Percentiles rank a stretch among this genome's conserved stretches.
These are phyloP conservation scores for Tritrichomonas musculus DNA, from an alignment of 208 protist genomes.

Conservation along the genomic window DNA sequence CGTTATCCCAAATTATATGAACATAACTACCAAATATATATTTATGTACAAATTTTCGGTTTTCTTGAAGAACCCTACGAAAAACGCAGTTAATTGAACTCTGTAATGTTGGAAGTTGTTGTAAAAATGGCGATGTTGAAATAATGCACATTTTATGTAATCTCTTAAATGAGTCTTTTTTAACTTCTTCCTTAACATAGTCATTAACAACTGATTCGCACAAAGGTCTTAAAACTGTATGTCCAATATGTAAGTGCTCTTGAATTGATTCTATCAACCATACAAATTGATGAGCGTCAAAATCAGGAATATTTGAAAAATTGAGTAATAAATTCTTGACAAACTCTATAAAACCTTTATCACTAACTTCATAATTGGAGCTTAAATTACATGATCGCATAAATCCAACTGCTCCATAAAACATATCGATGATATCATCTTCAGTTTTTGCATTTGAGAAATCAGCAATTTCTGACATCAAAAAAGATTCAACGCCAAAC, in stretches of 20 bases:
- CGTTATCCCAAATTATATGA: neutral
- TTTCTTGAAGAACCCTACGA: neutral
- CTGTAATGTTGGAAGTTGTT: neutral
- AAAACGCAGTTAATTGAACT: neutral
- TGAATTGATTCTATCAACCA: neutral
- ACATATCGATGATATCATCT: neutral
- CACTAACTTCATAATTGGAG: neutral
- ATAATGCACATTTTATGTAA: neutral
- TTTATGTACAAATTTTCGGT: neutral
- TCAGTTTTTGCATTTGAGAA: neutral
- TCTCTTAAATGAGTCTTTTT: neutral
- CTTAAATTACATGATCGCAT: neutral
- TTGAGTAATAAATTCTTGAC: neutral
- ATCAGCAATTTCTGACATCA: neutral
- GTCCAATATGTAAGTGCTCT: neutral
- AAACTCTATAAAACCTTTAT: neutral
- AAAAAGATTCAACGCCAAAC: neutral
- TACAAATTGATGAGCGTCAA: neutral
- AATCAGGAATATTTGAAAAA: neutral
- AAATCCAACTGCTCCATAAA: neutral
- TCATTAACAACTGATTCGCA: neutral
- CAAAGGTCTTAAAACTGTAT: neutral
- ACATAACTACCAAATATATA: neutral
- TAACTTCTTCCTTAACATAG: neutral
- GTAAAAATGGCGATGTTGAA: neutral